Percentiles rank a stretch among this genome's conserved stretches.
Evolutionary conservation across 179 eudicot species (phyloP).

Genomic region (Sideroxylon spinosum): DNA sequence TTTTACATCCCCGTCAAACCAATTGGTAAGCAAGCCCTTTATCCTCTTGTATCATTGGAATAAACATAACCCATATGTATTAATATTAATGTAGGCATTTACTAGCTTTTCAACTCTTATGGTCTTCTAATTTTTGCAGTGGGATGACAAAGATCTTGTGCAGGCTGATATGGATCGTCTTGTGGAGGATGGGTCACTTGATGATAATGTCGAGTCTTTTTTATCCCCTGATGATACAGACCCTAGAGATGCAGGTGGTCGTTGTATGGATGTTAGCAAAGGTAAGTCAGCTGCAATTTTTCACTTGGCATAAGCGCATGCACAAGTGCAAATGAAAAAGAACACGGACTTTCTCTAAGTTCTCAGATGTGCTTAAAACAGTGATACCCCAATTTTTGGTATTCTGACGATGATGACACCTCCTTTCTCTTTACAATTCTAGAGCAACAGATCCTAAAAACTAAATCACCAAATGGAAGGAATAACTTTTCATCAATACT

Average conservation of each 20-base stretch:
- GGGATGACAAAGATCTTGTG: slow-evolving; percentile 57
- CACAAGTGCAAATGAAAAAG: too few relatives aligned
- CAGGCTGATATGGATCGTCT: slow-evolving; percentile 84
- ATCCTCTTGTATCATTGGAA: not conserved
- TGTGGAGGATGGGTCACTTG: slow-evolving; percentile 80
- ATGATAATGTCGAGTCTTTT: slow-evolving; percentile 90
- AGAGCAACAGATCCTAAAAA: slow-evolving; percentile 1
- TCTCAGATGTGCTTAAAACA: not conserved
- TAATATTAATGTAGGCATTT: not conserved
- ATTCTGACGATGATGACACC: not conserved
- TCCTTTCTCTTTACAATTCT: not conserved
- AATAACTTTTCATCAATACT: not conserved
- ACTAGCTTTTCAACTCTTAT: not conserved
- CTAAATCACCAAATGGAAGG: not conserved
- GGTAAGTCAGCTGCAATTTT: slow-evolving; percentile 39
- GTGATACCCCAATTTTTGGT: not conserved
- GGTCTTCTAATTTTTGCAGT: slow-evolving; percentile 31
- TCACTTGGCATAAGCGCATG: not conserved
- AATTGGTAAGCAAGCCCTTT: slow-evolving; percentile 49
- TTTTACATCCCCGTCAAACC: slow-evolving; percentile 72
- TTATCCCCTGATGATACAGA: slow-evolving; percentile 91
- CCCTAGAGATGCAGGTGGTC: slow-evolving; percentile 75
- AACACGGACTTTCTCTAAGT: too few relatives aligned
- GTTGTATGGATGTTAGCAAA: slow-evolving; percentile 88
- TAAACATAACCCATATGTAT: not conserved